Evolutionary conservation across 164 flowering plant genomes (phyloP).

Genomic region (Vitis riparia): DNA sequence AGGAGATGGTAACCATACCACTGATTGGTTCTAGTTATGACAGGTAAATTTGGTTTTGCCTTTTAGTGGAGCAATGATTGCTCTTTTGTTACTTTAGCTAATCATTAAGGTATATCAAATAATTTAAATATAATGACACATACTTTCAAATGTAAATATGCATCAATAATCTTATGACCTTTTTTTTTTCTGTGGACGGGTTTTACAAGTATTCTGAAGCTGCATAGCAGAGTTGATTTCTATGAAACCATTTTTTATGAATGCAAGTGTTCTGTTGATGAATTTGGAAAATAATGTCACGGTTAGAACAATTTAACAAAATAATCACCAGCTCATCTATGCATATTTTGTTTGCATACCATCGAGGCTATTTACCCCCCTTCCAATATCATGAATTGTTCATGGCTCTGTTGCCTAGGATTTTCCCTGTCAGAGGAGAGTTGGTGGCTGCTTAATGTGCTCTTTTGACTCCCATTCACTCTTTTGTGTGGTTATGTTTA

Average conservation of each 20-base stretch:
- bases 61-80: neutral
- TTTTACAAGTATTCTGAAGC: neutral
- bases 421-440: neutral
- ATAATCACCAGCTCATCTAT: neutral
- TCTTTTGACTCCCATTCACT: neutral
- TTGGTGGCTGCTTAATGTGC: neutral
- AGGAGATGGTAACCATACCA: conserved; percentile 96
- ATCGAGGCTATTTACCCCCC: neutral
- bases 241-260: too few species aligned
- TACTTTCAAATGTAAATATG: neutral
- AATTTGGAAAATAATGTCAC: neutral
- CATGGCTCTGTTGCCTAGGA: neutral
- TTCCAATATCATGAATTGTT: neutral
- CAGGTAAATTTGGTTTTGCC: conserved; percentile 44
- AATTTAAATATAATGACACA: neutral
- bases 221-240: too few species aligned
- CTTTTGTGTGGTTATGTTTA: neutral
- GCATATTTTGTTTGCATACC: neutral
- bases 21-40: conserved; percentile 85
- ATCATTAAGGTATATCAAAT: neutral
- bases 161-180: neutral
- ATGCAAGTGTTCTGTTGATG: neutral
- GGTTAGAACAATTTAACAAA: neutral
- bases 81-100: neutral
- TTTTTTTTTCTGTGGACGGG: too few species aligned